phyloP scores from a whole-genome alignment of 2,329 filamentous ascomycete genomes.

The Tricladium varicosporioides region DNA sequence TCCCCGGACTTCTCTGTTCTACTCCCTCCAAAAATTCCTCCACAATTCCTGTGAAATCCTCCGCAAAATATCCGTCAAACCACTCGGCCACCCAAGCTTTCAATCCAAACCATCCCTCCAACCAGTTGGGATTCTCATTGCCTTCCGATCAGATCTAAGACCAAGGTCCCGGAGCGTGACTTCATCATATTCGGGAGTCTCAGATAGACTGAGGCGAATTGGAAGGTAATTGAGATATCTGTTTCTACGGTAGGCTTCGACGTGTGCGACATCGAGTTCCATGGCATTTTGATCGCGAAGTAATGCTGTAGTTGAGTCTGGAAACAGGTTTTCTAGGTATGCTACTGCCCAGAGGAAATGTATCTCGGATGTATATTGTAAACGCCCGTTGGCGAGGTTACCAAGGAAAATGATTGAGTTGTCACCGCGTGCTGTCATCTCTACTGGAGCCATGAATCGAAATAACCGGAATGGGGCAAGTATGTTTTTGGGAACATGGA shows the following conservation, averaged over 20 bases:
- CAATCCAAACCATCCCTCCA: conserved; percentile 14
- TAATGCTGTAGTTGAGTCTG: neutral
- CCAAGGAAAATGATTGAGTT: conserved; percentile 10
- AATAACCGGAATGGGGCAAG: conserved; percentile 7
- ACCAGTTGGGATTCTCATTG: neutral
- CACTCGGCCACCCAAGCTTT: conserved; percentile 12
- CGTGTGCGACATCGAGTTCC: conserved; percentile 13
- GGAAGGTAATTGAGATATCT: conserved; percentile 7
- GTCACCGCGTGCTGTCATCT: conserved; percentile 9
- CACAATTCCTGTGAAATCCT: conserved; percentile 12
- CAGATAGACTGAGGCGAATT: conserved; percentile 5
- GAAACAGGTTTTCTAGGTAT: conserved; percentile 14
- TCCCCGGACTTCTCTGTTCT: no score
- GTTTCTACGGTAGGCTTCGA: conserved; percentile 7
- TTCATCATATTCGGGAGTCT: conserved; percentile 9
- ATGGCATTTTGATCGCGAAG: conserved; percentile 8
- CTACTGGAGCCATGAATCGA: conserved; percentile 10
- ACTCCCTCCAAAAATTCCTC: conserved; percentile 11
- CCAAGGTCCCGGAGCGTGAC: conserved; percentile 8
- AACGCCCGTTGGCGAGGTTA: neutral
- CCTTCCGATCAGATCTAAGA: conserved; percentile 16
- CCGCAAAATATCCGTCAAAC: conserved; percentile 13
- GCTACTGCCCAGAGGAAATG: conserved; percentile 14
- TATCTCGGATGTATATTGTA: conserved; percentile 7
- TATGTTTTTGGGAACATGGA: neutral